Percentiles rank a stretch among this genome's conserved stretches.
These are phyloP conservation scores for Blastobotrys mokoenaii DNA, from an alignment of 805 yeast genomes.

Conservation along the genomic window DNA sequence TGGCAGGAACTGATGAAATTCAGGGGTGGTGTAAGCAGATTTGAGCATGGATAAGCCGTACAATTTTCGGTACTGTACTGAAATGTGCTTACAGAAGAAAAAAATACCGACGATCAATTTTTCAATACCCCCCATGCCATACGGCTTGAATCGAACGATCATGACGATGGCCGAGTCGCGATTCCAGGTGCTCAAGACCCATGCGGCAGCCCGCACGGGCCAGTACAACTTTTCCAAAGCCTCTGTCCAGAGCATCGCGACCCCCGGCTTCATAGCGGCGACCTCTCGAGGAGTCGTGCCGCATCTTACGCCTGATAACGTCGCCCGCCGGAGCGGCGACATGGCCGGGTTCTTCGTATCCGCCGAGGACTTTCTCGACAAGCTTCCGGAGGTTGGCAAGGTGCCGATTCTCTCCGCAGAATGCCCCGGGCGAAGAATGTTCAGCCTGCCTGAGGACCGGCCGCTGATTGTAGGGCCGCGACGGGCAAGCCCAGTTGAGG, in stretches of 20 bases:
- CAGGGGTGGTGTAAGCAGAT: no score
- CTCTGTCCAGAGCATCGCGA: constrained; percentile 10
- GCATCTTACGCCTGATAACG: constrained; percentile 36
- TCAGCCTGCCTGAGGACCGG: constrained; percentile 23
- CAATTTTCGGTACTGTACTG: no score
- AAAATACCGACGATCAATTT: no score
- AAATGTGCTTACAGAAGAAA: no score
- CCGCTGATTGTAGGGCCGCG: constrained; percentile 25
- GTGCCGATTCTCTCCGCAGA: constrained; percentile 8
- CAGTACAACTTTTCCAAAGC: constrained; percentile 11
- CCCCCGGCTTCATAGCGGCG: constrained; percentile 29
- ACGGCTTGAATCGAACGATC: no score
- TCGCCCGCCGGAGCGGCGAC: constrained; percentile 14
- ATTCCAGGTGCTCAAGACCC: constrained; percentile 16
- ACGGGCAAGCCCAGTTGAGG: constrained; percentile 25
- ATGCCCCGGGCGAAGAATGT: constrained; percentile 14
- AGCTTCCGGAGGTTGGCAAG: constrained; percentile 10
- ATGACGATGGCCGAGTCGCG: constrained; percentile 3
- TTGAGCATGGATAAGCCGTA: no score
- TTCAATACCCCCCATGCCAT: no score
- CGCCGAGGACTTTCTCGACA: constrained; percentile 33
- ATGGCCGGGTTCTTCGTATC: constrained; percentile 24
- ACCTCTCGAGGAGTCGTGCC: constrained; percentile 35
- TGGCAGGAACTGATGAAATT: no score
- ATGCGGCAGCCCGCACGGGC: constrained; percentile 22